Percentiles rank a stretch among this genome's conserved stretches.
Conservation (phyloP, 805 yeast genomes). For the Teunomyces gatunensis region DNA sequence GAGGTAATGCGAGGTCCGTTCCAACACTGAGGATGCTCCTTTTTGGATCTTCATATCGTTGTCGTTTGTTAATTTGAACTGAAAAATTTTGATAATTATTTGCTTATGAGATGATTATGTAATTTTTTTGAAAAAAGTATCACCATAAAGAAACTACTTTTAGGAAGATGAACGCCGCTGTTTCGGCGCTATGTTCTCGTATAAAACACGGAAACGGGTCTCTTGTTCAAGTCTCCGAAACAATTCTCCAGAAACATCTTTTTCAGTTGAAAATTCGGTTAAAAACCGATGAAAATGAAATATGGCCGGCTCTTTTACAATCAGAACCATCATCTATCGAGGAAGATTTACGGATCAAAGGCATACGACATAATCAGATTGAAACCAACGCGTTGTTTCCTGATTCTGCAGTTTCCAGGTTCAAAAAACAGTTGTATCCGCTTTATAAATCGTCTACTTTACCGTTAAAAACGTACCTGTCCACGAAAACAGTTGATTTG, state of each 20-base stretch:
- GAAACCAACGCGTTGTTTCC: neutral
- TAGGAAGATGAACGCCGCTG: neutral
- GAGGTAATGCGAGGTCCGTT: constrained; percentile 76
- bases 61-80: neutral
- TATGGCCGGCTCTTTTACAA: neutral
- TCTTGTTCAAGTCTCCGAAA: neutral
- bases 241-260: neutral
- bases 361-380: neutral
- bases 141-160: too few relatives aligned
- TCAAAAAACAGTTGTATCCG: constrained; percentile 20
- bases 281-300: neutral
- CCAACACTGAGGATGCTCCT: constrained; percentile 71
- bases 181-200: neutral
- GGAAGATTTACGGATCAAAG: neutral
- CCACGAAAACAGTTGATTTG: constrained; percentile 2
- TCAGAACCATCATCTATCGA: neutral
- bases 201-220: neutral
- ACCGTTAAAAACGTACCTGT: neutral
- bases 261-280: neutral
- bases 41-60: constrained; percentile 57
- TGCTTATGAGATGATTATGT: neutral
- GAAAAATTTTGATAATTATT: neutral
- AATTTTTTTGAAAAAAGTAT: neutral
- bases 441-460: constrained; percentile 1
- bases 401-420: neutral